Conservation (phyloP, 768 basidiomycete genomes). For the Hygrophorus pudorinus region DNA sequence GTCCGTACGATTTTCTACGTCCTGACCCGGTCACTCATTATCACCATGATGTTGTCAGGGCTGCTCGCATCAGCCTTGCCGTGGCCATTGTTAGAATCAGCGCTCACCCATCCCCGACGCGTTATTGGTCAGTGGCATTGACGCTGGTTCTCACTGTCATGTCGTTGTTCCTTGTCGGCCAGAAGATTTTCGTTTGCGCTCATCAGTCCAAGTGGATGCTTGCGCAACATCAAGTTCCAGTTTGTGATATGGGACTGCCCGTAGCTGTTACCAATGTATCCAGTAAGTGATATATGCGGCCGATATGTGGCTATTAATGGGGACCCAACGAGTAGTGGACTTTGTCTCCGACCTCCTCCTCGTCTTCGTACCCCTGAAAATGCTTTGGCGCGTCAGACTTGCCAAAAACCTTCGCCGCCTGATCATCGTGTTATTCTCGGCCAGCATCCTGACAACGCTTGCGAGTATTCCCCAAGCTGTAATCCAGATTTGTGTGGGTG, state of each 20-base stretch:
- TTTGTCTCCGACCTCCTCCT: slow-evolving; percentile 8
- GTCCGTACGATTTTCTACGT: too few species aligned
- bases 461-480: slow-evolving; percentile 4
- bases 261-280: neutral
- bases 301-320: too few species aligned
- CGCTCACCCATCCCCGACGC: slow-evolving; percentile 1
- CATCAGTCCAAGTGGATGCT: neutral
- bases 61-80: slow-evolving; percentile 12
- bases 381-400: slow-evolving; percentile 6
- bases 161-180: slow-evolving; percentile 5
- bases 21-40: neutral
- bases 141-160: slow-evolving; percentile 5
- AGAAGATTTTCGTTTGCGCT: slow-evolving; percentile 9
- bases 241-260: neutral
- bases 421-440: slow-evolving; percentile 6
- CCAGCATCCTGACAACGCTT: slow-evolving; percentile 6
- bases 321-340: neutral
- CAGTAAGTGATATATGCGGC: too few species aligned
- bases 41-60: slow-evolving; percentile 6
- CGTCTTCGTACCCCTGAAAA: slow-evolving; percentile 4
- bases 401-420: slow-evolving; percentile 5
- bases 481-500: neutral
- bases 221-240: neutral
- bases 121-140: neutral
- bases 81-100: slow-evolving; percentile 10